Evolutionary conservation across 2,329 filamentous ascomycete species (phyloP).

Genomic region (Nothophoma quercina): DNA sequence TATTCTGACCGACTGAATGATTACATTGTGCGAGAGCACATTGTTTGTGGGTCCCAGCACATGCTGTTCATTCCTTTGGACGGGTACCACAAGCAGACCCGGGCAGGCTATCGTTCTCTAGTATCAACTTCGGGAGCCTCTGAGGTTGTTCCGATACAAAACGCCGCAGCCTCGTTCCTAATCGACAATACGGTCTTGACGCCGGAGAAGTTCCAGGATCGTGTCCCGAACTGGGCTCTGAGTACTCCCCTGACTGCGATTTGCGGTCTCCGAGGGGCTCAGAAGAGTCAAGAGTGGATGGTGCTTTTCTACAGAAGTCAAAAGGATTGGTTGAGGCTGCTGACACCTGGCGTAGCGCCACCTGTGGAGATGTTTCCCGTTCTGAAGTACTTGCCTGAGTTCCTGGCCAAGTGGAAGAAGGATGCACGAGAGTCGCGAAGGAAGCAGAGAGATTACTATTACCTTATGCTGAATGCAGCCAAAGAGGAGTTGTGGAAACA

Average conservation of each 20-base stretch:
- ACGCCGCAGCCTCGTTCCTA: slow-evolving; percentile 47
- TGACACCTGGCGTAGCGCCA: background rate
- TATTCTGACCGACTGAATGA: slow-evolving; percentile 51
- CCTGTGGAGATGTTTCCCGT: background rate
- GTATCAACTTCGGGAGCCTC: slow-evolving; percentile 40
- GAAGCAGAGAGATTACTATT: background rate
- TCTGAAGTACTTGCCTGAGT: background rate
- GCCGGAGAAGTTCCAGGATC: slow-evolving; percentile 35
- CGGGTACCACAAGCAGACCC: background rate
- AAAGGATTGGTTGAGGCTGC: background rate
- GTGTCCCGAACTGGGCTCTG: background rate
- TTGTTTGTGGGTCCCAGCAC: slow-evolving; percentile 43
- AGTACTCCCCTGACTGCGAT: background rate
- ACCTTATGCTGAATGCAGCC: background rate
- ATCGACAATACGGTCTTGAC: slow-evolving; percentile 26
- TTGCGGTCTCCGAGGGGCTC: background rate
- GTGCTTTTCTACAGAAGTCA: background rate
- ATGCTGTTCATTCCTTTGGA: background rate
- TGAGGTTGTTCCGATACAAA: slow-evolving; percentile 49
- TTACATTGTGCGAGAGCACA: slow-evolving; percentile 33
- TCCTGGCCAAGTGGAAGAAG: background rate
- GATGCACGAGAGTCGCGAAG: background rate
- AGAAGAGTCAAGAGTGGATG: background rate
- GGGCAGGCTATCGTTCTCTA: background rate
- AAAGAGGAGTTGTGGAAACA: background rate